These are phyloP conservation scores for Arctostaphylos glauca DNA, from an alignment of 148 eudicot genomes.

Conservation along the genomic window DNA sequence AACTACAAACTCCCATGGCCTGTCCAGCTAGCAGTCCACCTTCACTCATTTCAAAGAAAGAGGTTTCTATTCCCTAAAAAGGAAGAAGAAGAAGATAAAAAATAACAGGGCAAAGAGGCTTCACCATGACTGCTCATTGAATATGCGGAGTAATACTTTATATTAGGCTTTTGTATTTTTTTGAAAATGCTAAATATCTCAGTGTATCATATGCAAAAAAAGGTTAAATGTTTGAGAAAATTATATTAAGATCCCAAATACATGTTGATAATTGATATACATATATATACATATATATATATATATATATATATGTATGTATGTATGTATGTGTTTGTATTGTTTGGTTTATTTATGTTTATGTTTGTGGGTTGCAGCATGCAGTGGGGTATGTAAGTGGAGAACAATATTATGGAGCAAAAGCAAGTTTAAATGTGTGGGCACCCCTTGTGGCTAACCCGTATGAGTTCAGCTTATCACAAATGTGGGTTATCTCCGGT, in stretches of 20 bases:
- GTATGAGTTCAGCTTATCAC: constrained; percentile 90
- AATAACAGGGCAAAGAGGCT: not conserved
- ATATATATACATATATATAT: too few species aligned
- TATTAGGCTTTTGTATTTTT: too few species aligned
- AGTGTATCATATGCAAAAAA: too few species aligned
- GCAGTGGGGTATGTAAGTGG: constrained; percentile 94
- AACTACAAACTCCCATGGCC: constrained; percentile 31
- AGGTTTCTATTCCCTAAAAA: not conserved
- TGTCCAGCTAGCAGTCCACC: not conserved
- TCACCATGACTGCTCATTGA: not conserved
- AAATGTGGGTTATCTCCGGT: constrained; percentile 93
- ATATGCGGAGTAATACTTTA: too few species aligned
- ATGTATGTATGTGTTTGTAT: not conserved
- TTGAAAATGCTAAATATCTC: too few species aligned
- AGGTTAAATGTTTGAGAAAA: too few species aligned
- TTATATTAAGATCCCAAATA: too few species aligned
- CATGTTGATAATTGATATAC: too few species aligned
- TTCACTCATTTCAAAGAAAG: not conserved
- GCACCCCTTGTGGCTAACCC: constrained; percentile 63
- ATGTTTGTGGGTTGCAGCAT: constrained; percentile 51
- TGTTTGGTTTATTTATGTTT: not conserved
- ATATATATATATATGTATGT: too few species aligned
- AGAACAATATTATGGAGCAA: constrained; percentile 86
- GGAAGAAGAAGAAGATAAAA: too few species aligned
- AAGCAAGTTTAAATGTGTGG: constrained; percentile 93